Evolutionary conservation across 2,329 filamentous ascomycete genomes (phyloP), one percentile per base, ranked within the genome.

Genomic region (Aspergillus ibericus): DNA sequence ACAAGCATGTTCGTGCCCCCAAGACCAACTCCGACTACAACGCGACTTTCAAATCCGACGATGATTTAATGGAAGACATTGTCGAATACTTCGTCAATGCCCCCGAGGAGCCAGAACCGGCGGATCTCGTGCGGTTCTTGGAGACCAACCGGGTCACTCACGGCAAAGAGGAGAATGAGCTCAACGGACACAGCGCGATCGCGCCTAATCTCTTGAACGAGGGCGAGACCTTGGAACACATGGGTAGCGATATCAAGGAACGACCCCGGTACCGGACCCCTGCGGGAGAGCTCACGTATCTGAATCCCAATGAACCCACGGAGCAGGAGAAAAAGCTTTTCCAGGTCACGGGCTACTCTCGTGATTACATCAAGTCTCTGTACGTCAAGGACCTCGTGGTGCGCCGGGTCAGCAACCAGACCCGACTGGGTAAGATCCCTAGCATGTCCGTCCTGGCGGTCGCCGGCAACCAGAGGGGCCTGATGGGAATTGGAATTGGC

Each of bases 391-490:
- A 83, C 49, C 78, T 99, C 48, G 89, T 96, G 48, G 71, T 72
- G 4, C 90, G 93, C 70, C 77, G 78, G 40, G 95, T 99, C 59
- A 82, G 85, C 64, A 98, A 99, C 78, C 93, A 98, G 83, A 98
- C 95, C 20, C 90, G 93, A 80, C 86, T 99, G 77, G 95, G 95
- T 73, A 99, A 98, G 83, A 88, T 99, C 59, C 83, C 84, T 66
- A 91, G 88, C 75, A 69, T 83, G 40, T 96, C 93, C 69, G 82
- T 86, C 67, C 79, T 98, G 61, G 87, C 87, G 40, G 87, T 97
- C 66, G 93, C 92, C 5, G 95, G 95, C 53, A 96, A 98, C 77
- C 84, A 86, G 59, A 85, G 95, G 65, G 95, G 95, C 15, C 83
- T 93, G 69, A 77, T 99, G 32, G 95, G 95, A 10, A 83, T 98